Percentiles rank a stretch among this genome's conserved stretches.
These are phyloP conservation scores for Dioszegia crocea DNA, from an alignment of 768 basidiomycete genomes.

Conservation along the genomic window DNA sequence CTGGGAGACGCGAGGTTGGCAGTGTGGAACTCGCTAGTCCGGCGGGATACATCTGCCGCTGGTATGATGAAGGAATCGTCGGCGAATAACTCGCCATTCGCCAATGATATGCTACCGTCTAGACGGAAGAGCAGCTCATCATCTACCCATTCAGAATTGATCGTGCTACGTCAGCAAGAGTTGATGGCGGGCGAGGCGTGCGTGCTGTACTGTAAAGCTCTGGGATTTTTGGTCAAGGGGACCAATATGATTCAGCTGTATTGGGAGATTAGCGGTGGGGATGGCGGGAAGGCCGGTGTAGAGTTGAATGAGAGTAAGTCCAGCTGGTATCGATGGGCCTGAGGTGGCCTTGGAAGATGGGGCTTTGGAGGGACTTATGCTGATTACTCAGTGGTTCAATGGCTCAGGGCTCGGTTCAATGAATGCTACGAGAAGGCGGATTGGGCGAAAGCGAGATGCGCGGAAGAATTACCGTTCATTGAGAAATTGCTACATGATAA, in stretches of 20 bases:
- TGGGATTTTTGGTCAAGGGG: slow-evolving; percentile 89
- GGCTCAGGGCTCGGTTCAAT: slow-evolving; percentile 91
- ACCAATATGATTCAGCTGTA: slow-evolving; percentile 67
- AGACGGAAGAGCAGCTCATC: slow-evolving; percentile 46
- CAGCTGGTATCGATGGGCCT: not conserved
- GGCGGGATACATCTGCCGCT: not conserved
- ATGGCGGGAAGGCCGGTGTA: slow-evolving; percentile 13
- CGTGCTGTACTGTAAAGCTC: slow-evolving; percentile 51
- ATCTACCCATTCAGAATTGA: slow-evolving; percentile 36
- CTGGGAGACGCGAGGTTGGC: slow-evolving; percentile 83
- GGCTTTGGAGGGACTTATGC: not conserved
- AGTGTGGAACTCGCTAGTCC: slow-evolving; percentile 19
- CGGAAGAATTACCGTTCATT: slow-evolving; percentile 69
- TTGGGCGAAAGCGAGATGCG: slow-evolving; percentile 52
- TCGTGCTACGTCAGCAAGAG: slow-evolving; percentile 32
- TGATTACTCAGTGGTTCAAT: slow-evolving; percentile 54
- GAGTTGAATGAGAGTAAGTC: slow-evolving; percentile 60
- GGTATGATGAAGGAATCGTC: not conserved
- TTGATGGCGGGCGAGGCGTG: slow-evolving; percentile 43
- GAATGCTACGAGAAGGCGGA: slow-evolving; percentile 91
- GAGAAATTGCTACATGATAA: slow-evolving; percentile 92
- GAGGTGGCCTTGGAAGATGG: too few species aligned
- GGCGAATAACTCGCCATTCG: slow-evolving; percentile 23
- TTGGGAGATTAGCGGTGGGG: slow-evolving; percentile 50
- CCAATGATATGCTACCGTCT: slow-evolving; percentile 18